These are phyloP conservation scores for Fusarium penzigii DNA, from an alignment of 2,329 filamentous ascomycete species.

Conservation along the genomic window DNA sequence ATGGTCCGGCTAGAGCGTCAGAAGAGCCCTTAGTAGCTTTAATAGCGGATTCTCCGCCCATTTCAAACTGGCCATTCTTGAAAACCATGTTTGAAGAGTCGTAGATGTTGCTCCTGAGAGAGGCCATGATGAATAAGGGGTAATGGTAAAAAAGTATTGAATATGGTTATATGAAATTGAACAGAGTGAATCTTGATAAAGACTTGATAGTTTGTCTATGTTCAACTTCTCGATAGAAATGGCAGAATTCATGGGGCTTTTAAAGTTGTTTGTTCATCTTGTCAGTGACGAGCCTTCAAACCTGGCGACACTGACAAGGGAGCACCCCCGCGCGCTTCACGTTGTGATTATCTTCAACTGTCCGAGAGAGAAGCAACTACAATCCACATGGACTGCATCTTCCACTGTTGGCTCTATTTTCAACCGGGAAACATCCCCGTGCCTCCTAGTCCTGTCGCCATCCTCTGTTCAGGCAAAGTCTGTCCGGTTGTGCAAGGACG, in stretches of 20 bases:
- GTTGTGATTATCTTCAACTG: neutral
- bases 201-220: too few relatives aligned
- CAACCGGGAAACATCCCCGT: neutral
- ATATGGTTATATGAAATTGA: too few relatives aligned
- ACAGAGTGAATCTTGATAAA: too few relatives aligned
- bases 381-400: neutral
- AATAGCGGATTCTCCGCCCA: neutral
- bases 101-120: neutral
- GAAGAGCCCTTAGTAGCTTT: neutral
- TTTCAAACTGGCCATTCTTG: neutral
- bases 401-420: neutral
- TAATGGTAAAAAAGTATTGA: too few relatives aligned
- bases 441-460: neutral
- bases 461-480: neutral
- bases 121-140: neutral
- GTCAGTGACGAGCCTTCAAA: too few relatives aligned
- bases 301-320: neutral
- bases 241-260: too few relatives aligned
- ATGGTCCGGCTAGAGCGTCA: slow-evolving; percentile 17
- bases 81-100: neutral
- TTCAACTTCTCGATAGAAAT: too few relatives aligned
- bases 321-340: neutral
- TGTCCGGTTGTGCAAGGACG: neutral
- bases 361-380: neutral
- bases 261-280: too few relatives aligned